Base-by-base conservation (phyloP, 73 alveolate species). In the Stentor coeruleus region DNA sequence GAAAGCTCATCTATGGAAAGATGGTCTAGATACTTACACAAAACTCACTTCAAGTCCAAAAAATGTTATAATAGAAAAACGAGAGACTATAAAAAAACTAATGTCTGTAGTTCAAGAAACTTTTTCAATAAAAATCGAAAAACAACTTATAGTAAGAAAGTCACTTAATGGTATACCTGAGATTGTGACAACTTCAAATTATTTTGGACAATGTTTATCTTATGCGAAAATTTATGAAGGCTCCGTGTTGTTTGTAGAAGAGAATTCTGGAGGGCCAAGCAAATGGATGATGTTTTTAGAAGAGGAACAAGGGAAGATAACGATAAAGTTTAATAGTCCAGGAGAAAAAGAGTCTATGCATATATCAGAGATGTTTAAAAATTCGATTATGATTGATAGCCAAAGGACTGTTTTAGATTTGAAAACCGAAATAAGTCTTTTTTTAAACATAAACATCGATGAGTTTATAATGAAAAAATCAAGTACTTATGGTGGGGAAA, bases 251-350 rank as follows among this genome's bases (percentile, higher is more conserved):
- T 66, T 26, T 33, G 37, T 66, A 0, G n/a, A n/a, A n/a, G 79
- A 66, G 37, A 2, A 14, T 26, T 20, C 20, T 40, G 11, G 40
- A 2, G 79, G 11, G 15, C n/a, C n/a, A 2, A 28, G 49, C n/a
- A 66, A 33, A 66, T 66, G 79, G 41, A 20, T 20, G 79, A 66
- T 26, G n/a, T 26, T 20, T 26, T 66, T 66, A 20, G 79, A 66
- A 66, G 37, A 66, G 2, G 79, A 66, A 66, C 79, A 66, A 66
- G 37, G 79, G n/a, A 66, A 66, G 33, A 66, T 66, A 14, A 26
- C 1, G n/a, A 26, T 66, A 11, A 66, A 66, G 37, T 66, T 66
- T 33, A 66, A 66, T 2, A 40, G 33, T 2, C 79, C 79, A 26
- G 14, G 42, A 20, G 40, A 66, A 66, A 31, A 14, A 31, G 33